Evolutionary conservation across 2,329 filamentous ascomycete species (phyloP).

Genomic region (Cladosporium cucumerinum): DNA sequence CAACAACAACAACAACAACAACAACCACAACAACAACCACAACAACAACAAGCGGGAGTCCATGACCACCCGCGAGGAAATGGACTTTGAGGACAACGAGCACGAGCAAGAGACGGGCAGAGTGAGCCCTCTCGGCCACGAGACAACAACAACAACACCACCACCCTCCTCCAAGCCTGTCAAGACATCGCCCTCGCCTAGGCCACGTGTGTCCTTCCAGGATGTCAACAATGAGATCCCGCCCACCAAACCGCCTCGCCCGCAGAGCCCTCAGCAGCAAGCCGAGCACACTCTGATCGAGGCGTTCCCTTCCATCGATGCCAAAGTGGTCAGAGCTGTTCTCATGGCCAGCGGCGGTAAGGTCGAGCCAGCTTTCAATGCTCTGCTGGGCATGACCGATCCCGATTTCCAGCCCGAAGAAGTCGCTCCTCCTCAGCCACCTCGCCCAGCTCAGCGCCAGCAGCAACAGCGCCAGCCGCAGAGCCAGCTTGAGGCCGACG

Average conservation of each 20-base stretch:
- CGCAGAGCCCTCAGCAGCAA: constrained; percentile 75
- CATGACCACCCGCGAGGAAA: constrained; percentile 38
- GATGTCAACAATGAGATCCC: constrained; percentile 50
- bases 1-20: too few relatives aligned
- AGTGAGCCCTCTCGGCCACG: constrained; percentile 39
- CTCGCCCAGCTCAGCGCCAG: constrained; percentile 61
- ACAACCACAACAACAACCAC: too few relatives aligned
- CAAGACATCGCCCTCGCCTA: constrained; percentile 38
- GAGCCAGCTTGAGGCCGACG: constrained; percentile 84
- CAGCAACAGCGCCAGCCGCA: constrained; percentile 51
- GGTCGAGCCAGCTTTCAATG: constrained; percentile 93
- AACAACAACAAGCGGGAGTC: constrained; percentile 35
- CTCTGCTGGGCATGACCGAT: constrained; percentile 67
- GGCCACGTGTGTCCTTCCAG: constrained; percentile 46
- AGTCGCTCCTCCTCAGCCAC: constrained; percentile 70
- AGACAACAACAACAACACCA: constrained; percentile 38
- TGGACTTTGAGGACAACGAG: constrained; percentile 52
- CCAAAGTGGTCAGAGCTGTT: constrained; percentile 78
- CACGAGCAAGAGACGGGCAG: constrained; percentile 58
- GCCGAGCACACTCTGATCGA: constrained; percentile 86
- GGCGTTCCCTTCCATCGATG: constrained; percentile 84
- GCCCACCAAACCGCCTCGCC: constrained; percentile 78
- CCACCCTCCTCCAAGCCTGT: constrained; percentile 26
- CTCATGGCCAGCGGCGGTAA: constrained; percentile 79
- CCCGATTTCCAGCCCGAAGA: constrained; percentile 50